A percentile compares a stretch with the other conserved stretches of the same genome.
These are phyloP conservation scores for Seiridium unicorne DNA, from an alignment of 2,329 filamentous ascomycete species.

Conservation along the genomic window DNA sequence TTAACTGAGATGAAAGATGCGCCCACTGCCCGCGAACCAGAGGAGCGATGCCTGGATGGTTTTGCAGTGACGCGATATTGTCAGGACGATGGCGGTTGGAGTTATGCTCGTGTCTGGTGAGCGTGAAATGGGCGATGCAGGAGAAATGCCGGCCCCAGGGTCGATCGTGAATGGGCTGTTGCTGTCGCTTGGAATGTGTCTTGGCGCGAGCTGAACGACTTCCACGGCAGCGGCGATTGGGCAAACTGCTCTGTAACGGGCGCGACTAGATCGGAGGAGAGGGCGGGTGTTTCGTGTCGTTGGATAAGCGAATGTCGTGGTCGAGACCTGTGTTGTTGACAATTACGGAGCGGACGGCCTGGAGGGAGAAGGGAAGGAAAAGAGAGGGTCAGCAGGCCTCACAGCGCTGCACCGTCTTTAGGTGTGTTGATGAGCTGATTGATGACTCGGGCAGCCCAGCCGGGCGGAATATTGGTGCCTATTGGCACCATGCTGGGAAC, in stretches of 20 bases:
- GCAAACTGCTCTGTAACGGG: too few relatives aligned
- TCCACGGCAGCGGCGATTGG: not conserved
- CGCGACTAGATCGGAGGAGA: too few relatives aligned
- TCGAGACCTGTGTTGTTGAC: not conserved
- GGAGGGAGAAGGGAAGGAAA: not conserved
- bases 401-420: too few relatives aligned
- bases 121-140: not conserved
- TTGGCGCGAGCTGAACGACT: not conserved
- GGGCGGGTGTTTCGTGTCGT: not conserved
- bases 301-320: constrained; percentile 2
- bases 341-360: not conserved
- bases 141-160: not conserved
- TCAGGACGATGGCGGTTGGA: not conserved
- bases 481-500: not conserved
- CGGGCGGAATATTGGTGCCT: not conserved
- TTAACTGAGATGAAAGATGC: not conserved
- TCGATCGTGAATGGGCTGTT: not conserved
- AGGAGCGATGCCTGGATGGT: not conserved
- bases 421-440: constrained; percentile 4
- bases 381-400: constrained; percentile 2
- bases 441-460: constrained; percentile 8
- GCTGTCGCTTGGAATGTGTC: not conserved
- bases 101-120: not conserved
- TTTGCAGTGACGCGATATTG: not conserved
- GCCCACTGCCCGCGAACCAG: not conserved